phyloP scores from a whole-genome alignment of 331 rosid species.

The Malus hybrid region DNA sequence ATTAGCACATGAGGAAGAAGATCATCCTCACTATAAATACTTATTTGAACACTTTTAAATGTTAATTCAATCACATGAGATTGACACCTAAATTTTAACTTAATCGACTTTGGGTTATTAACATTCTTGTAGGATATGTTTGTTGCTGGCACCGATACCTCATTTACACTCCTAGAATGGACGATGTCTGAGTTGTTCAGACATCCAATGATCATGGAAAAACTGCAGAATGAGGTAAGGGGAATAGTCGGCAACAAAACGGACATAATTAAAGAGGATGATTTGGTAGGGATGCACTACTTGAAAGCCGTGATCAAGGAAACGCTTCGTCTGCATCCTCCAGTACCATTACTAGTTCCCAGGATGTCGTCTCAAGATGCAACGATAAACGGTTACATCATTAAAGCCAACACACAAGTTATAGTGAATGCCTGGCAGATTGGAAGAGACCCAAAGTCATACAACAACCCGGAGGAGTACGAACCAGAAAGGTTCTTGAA shows the following conservation, averaged over 20 bases:
- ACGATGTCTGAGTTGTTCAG: constrained; percentile 9
- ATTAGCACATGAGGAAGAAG: no score
- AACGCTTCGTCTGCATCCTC: neutral
- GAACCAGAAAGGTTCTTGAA: constrained; percentile 24
- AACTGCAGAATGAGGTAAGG: neutral
- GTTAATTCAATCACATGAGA: neutral
- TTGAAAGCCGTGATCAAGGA: constrained; percentile 26
- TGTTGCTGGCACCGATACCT: constrained; percentile 5
- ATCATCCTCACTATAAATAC: no score
- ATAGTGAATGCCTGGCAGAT: constrained; percentile 22
- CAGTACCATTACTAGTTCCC: constrained; percentile 14
- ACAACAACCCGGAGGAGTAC: constrained; percentile 22
- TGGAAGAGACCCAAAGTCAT: constrained; percentile 20
- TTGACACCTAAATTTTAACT: no score
- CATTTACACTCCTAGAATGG: constrained; percentile 5
- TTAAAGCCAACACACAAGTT: neutral
- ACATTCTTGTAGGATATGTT: neutral
- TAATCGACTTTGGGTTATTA: no score
- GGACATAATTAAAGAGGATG: constrained; percentile 1
- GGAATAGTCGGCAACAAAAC: neutral
- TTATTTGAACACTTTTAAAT: no score
- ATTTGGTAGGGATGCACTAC: constrained; percentile 15
- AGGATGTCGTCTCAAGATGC: neutral
- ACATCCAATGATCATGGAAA: constrained; percentile 4
- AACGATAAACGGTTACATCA: constrained; percentile 1